These are phyloP conservation scores for Coniosporium apollinis DNA, from an alignment of 495 filamentous ascomycete species.

Conservation along the genomic window DNA sequence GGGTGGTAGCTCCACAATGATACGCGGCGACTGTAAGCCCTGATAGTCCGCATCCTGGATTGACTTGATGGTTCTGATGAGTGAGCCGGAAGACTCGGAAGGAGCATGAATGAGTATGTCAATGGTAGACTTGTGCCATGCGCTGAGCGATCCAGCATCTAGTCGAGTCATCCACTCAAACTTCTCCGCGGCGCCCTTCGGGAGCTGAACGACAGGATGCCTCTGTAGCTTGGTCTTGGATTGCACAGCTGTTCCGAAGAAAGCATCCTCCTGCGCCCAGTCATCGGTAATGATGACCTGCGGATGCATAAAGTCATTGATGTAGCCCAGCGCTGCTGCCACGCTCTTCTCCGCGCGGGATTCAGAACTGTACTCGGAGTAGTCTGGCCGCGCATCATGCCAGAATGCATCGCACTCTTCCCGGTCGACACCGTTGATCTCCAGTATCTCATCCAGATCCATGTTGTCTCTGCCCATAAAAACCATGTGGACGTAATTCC, in stretches of 20 bases:
- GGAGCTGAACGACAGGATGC: constrained; percentile 49
- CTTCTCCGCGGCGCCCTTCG: constrained; percentile 36
- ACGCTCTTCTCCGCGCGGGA: constrained; percentile 28
- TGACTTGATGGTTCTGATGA: constrained; percentile 57
- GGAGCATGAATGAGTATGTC: constrained; percentile 68
- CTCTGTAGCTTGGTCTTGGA: constrained; percentile 25
- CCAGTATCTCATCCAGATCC: constrained; percentile 30
- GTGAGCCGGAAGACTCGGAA: constrained; percentile 45
- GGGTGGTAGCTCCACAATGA: constrained; percentile 67
- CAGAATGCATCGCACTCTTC: constrained; percentile 36
- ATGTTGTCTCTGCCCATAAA: constrained; percentile 39
- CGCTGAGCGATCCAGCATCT: constrained; percentile 52
- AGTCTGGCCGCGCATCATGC: constrained; percentile 42
- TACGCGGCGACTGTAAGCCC: constrained; percentile 40
- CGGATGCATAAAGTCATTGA: constrained; percentile 40
- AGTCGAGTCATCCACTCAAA: constrained; percentile 63
- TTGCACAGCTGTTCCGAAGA: constrained; percentile 39
- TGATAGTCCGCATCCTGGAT: constrained; percentile 58
- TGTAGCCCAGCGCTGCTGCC: constrained; percentile 20
- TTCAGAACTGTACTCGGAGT: constrained; percentile 30
- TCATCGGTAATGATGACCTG: constrained; percentile 38
- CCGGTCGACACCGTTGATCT: constrained; percentile 37
- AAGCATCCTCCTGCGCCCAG: constrained; percentile 29
- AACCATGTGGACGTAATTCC: constrained; percentile 43
- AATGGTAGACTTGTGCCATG: constrained; percentile 55